A percentile compares a stretch with the other conserved stretches of the same genome.
Evolutionary conservation across 805 yeast genomes (phyloP).

Genomic region (Teunomyces lycoperdinae): DNA sequence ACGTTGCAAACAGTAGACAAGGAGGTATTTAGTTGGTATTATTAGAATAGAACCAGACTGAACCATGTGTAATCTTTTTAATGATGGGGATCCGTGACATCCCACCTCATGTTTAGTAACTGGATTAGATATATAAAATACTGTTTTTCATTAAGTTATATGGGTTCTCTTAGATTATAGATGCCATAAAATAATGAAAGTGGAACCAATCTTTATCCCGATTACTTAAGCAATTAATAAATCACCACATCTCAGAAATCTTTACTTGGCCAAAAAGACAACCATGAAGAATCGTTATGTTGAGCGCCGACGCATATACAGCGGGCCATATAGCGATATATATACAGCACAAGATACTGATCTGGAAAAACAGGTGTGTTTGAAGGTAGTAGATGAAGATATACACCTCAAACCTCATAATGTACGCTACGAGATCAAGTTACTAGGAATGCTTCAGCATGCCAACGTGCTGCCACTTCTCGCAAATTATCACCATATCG

Average conservation of each 20-base stretch:
- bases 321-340: slow-evolving; percentile 35
- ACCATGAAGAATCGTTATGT: slow-evolving; percentile 11
- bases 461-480: slow-evolving; percentile 16
- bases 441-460: slow-evolving; percentile 20
- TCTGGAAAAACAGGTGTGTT: slow-evolving; percentile 6
- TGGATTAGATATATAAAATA: neutral
- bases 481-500: slow-evolving; percentile 20
- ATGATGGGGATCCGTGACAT: too few relatives aligned
- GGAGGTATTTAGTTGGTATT: too few relatives aligned
- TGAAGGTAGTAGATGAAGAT: slow-evolving; percentile 40
- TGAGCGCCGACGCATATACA: slow-evolving; percentile 21
- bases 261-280: slow-evolving; percentile 3
- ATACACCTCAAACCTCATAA: slow-evolving; percentile 35
- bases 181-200: too few relatives aligned
- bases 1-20: too few relatives aligned
- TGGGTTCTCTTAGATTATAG: too few relatives aligned
- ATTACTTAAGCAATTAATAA: too few relatives aligned
- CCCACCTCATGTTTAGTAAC: too few relatives aligned
- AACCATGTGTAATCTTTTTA: too few relatives aligned
- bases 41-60: too few relatives aligned
- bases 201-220: too few relatives aligned
- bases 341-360: slow-evolving; percentile 21
- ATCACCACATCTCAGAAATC: neutral
- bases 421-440: slow-evolving; percentile 27
- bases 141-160: neutral